Evolutionary conservation across 2,329 filamentous ascomycete species (phyloP).

Genomic region (Hymenoscyphus occultus): DNA sequence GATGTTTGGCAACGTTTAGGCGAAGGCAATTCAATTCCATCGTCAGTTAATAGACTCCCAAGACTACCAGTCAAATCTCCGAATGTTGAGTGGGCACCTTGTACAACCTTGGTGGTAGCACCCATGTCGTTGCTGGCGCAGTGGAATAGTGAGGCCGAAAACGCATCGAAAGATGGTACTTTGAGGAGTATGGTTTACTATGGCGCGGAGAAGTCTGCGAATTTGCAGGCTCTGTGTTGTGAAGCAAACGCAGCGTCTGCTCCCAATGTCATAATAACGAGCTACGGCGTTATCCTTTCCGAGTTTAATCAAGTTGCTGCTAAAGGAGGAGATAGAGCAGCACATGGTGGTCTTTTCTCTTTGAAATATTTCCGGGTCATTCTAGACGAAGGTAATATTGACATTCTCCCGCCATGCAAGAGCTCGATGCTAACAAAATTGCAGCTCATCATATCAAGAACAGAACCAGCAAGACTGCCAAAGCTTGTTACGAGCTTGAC

Average conservation of each 20-base stretch:
- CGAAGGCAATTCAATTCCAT: slow-evolving; percentile 20
- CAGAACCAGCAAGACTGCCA: slow-evolving; percentile 86
- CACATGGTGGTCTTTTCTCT: slow-evolving; percentile 77
- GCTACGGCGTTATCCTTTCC: slow-evolving; percentile 86
- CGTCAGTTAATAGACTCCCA: slow-evolving; percentile 58
- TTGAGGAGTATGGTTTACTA: slow-evolving; percentile 89
- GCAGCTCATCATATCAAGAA: slow-evolving; percentile 85
- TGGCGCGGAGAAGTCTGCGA: slow-evolving; percentile 75
- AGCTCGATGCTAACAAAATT: neutral
- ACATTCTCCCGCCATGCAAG: neutral
- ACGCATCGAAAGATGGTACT: slow-evolving; percentile 80
- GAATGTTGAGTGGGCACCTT: slow-evolving; percentile 67
- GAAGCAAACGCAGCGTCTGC: slow-evolving; percentile 69
- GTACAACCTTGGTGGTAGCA: slow-evolving; percentile 91
- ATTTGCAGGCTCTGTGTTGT: slow-evolving; percentile 77
- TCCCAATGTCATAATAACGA: slow-evolving; percentile 90
- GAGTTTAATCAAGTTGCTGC: slow-evolving; percentile 76
- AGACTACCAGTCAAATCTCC: slow-evolving; percentile 57
- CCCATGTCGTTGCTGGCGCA: slow-evolving; percentile 96
- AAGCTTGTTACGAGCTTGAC: slow-evolving; percentile 86
- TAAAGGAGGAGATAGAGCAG: slow-evolving; percentile 62
- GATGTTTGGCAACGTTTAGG: slow-evolving; percentile 46
- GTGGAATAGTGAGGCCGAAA: slow-evolving; percentile 93
- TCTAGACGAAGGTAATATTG: slow-evolving; percentile 64
- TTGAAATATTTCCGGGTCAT: slow-evolving; percentile 94